Evolutionary conservation across 805 yeast species (phyloP).

Genomic region (Ogataea henricii): DNA sequence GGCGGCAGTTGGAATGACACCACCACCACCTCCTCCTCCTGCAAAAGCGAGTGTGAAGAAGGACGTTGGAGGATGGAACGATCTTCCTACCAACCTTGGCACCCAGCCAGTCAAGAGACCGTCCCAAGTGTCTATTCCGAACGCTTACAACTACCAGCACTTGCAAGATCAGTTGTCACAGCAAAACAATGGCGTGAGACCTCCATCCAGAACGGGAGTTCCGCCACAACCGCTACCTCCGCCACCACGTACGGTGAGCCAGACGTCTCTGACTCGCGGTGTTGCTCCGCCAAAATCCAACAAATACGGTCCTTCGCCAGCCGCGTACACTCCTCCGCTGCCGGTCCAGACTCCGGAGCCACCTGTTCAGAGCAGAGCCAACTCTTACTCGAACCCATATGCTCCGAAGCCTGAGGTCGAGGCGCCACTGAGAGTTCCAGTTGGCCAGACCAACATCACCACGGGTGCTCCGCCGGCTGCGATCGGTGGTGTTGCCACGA

Average conservation of each 20-base stretch:
- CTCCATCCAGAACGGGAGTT: constrained; percentile 31
- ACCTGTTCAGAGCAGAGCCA: constrained; percentile 13
- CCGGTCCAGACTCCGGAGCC: constrained; percentile 25
- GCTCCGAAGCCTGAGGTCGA: constrained; percentile 36
- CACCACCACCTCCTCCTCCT: constrained; percentile 25
- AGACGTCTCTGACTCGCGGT: constrained; percentile 20
- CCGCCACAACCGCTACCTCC: constrained; percentile 34
- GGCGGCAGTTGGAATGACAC: constrained; percentile 27
- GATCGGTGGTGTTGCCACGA: constrained; percentile 1
- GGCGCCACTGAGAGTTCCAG: constrained; percentile 30
- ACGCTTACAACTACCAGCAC: constrained; percentile 27
- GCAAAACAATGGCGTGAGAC: constrained; percentile 16
- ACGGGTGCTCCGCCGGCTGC: constrained; percentile 11
- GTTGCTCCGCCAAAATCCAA: constrained; percentile 19
- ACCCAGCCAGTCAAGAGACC: constrained; percentile 30
- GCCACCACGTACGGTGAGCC: constrained; percentile 32
- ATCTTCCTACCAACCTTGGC: constrained; percentile 52
- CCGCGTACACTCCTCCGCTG: constrained; percentile 25
- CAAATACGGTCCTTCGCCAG: constrained; percentile 23
- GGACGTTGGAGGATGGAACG: constrained; percentile 73
- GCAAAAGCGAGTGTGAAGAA: constrained; percentile 36
- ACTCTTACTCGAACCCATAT: constrained; percentile 34
- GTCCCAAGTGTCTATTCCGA: constrained; percentile 27
- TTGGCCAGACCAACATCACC: constrained; percentile 25
- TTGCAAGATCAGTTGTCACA: constrained; percentile 22